phyloP scores from a whole-genome alignment of 192 early-diverging fungal species.

The Jimgerdemannia lactiflua region DNA sequence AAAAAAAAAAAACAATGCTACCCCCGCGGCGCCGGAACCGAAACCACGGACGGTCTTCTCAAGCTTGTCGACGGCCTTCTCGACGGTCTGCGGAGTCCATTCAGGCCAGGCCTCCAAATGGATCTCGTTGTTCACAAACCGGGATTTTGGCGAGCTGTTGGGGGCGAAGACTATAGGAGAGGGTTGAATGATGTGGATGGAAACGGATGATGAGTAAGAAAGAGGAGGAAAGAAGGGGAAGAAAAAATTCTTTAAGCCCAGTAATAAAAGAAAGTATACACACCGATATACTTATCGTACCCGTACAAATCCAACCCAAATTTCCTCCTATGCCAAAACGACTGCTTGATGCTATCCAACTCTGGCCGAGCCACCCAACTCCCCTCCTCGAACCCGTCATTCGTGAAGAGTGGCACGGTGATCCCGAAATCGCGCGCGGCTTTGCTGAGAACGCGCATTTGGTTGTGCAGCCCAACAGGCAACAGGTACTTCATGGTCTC shows the following conservation, averaged over 20 bases:
- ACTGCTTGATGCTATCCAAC: conserved; percentile 9
- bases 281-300: conserved; percentile 76
- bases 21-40: conserved; percentile 61
- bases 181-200: not conserved
- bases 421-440: conserved; percentile 74
- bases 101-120: conserved; percentile 43
- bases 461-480: conserved; percentile 78
- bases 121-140: conserved; percentile 33
- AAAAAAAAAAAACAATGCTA: not conserved
- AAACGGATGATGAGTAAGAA: not conserved
- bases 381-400: conserved; percentile 74
- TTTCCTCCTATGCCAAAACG: conserved; percentile 28
- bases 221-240: not conserved
- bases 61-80: conserved; percentile 53
- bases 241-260: not conserved
- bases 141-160: conserved; percentile 45
- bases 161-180: conserved; percentile 48
- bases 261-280: conserved; percentile 5
- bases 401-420: conserved; percentile 82
- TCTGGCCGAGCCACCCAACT: conserved; percentile 51
- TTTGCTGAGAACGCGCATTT: conserved; percentile 75
- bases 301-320: conserved; percentile 81
- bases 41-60: conserved; percentile 65
- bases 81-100: conserved; percentile 51
- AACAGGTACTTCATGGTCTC: conserved; percentile 52